A percentile compares a stretch with the other conserved stretches of the same genome.
phyloP scores from a whole-genome alignment of 1,284 basidiomycete species.

The Neolentinus lepideus region DNA sequence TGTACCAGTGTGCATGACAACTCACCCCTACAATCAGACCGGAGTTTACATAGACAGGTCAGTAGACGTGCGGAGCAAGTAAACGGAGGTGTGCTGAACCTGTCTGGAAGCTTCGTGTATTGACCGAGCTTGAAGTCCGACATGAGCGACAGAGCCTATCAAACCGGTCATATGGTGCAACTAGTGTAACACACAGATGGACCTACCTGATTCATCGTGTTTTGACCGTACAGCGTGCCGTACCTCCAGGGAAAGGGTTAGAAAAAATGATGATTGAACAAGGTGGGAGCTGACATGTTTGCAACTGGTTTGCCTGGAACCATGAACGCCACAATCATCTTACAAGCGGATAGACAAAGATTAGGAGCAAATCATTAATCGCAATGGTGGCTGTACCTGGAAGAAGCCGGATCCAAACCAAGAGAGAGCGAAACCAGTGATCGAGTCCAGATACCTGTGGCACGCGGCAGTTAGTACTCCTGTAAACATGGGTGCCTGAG shows the following conservation, averaged over 20 bases:
- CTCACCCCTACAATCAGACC: not conserved
- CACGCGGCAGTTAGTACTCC: not conserved
- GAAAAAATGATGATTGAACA: constrained; percentile 4
- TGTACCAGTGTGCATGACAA: not conserved
- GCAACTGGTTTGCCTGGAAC: constrained; percentile 25
- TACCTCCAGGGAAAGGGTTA: constrained; percentile 4
- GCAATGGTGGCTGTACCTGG: constrained; percentile 16
- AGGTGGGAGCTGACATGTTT: constrained; percentile 24
- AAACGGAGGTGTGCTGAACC: constrained; percentile 12
- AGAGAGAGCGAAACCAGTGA: constrained; percentile 27
- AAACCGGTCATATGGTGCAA: constrained; percentile 26
- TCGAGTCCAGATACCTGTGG: constrained; percentile 34
- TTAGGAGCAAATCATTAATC: no score
- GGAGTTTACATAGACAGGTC: not conserved
- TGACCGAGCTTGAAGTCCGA: constrained; percentile 40
- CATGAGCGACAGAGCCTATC: constrained; percentile 26
- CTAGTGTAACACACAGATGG: constrained; percentile 4
- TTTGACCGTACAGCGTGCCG: constrained; percentile 18
- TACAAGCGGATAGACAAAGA: not conserved
- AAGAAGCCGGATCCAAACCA: constrained; percentile 17
- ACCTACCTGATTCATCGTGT: constrained; percentile 16
- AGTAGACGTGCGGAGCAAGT: not conserved
- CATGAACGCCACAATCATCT: constrained; percentile 23
- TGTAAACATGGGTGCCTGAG: no score
- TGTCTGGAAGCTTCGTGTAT: constrained; percentile 45